phyloP scores from a whole-genome alignment of 768 basidiomycete species.

The Suillus lakei region DNA sequence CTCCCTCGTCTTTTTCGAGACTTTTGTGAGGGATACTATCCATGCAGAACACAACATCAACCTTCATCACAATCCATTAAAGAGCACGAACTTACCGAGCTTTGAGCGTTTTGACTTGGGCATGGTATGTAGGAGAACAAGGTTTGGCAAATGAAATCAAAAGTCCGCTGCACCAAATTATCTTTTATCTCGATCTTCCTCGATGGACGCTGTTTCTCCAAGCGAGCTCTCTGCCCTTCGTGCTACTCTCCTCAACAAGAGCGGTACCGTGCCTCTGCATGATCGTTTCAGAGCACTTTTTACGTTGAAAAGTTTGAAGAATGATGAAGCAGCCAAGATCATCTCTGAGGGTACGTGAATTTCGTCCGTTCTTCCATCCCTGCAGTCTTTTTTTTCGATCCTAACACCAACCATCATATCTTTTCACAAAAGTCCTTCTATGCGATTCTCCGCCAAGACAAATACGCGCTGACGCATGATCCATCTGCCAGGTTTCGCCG shows the following conservation, averaged over 20 bases:
- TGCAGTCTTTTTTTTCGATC: slow-evolving; percentile 12
- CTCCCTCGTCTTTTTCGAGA: slow-evolving; percentile 90
- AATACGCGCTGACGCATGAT: background rate
- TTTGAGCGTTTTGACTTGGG: slow-evolving; percentile 90
- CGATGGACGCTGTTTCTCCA: slow-evolving; percentile 43
- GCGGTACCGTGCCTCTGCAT: slow-evolving; percentile 77
- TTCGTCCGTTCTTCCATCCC: slow-evolving; percentile 1
- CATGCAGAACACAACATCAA: slow-evolving; percentile 19
- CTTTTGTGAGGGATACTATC: slow-evolving; percentile 91
- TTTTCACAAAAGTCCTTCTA: background rate
- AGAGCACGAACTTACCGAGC: slow-evolving; percentile 63
- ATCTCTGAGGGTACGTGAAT: slow-evolving; percentile 74
- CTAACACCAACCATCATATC: background rate
- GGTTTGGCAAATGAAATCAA: slow-evolving; percentile 34
- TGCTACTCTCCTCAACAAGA: slow-evolving; percentile 75
- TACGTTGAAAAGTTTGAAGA: slow-evolving; percentile 84
- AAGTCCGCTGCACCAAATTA: slow-evolving; percentile 53
- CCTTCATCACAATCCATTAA: slow-evolving; percentile 7
- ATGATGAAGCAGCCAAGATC: slow-evolving; percentile 78
- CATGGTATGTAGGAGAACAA: slow-evolving; percentile 50
- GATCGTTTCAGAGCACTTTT: slow-evolving; percentile 91
- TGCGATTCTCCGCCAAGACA: background rate
- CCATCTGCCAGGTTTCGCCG: slow-evolving; percentile 67
- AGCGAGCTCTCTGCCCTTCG: slow-evolving; percentile 72
- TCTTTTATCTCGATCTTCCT: slow-evolving; percentile 30